These are phyloP conservation scores for Boletus insuetus DNA, from an alignment of 768 basidiomycete genomes.

Conservation along the genomic window DNA sequence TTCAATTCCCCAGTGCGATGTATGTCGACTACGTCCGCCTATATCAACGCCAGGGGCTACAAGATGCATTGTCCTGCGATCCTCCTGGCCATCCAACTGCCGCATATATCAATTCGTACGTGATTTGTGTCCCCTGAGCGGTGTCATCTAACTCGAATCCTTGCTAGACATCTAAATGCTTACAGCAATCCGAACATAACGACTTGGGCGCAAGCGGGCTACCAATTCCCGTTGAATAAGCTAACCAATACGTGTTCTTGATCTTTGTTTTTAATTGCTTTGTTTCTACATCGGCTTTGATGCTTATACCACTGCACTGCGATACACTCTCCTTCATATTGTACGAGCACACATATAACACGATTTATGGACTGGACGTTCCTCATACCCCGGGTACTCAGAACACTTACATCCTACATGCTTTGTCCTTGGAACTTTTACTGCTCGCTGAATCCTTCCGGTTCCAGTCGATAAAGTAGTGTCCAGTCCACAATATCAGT, in stretches of 20 bases:
- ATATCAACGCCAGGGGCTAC: conserved; percentile 74
- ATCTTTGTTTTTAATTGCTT: conserved; percentile 7
- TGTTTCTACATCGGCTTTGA: conserved; percentile 5
- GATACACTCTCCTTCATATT: conserved; percentile 24
- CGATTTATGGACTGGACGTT: conserved; percentile 22
- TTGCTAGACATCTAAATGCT: conserved; percentile 41
- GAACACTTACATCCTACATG: conserved; percentile 16
- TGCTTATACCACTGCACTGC: conserved; percentile 16
- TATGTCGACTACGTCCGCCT: conserved; percentile 88
- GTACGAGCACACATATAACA: conserved; percentile 26
- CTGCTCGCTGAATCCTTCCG: neutral
- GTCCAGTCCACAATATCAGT: neutral
- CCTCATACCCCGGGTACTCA: neutral
- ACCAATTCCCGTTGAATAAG: conserved; percentile 70
- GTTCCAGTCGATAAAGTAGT: conserved; percentile 3
- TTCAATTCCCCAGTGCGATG: conserved; percentile 79
- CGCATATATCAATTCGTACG: conserved; percentile 70
- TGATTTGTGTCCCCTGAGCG: conserved; percentile 1
- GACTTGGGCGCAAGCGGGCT: conserved; percentile 77
- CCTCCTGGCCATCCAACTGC: conserved; percentile 76
- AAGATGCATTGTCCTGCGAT: conserved; percentile 73
- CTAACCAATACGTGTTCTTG: conserved; percentile 23
- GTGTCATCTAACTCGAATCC: conserved; percentile 5
- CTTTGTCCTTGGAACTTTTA: neutral
- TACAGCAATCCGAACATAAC: conserved; percentile 84